Evolutionary conservation across 1,284 basidiomycete genomes (phyloP).

Genomic region (Puccinia polysora): DNA sequence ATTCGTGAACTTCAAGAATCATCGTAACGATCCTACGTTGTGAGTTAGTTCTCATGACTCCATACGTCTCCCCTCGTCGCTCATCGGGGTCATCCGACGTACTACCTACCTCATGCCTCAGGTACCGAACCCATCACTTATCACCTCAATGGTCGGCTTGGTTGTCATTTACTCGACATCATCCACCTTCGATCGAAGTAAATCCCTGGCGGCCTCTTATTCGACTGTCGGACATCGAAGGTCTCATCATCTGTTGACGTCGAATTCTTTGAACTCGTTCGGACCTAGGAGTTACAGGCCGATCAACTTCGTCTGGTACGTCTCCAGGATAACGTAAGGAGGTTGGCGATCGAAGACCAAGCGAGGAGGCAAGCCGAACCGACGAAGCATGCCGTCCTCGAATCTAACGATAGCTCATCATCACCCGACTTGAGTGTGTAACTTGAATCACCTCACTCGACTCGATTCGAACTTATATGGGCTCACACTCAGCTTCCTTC

Average conservation of each 20-base stretch:
- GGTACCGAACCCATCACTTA: conserved; percentile 35
- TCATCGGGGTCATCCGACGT: too few species aligned
- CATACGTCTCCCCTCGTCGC: too few species aligned
- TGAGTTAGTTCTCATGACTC: too few species aligned
- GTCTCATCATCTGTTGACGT: neutral
- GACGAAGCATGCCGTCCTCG: neutral
- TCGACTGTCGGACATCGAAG: neutral
- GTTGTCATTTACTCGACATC: conserved; percentile 24
- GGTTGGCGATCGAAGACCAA: neutral
- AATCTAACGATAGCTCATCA: neutral
- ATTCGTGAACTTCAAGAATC: conserved; percentile 25
- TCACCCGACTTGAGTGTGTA: conserved; percentile 2
- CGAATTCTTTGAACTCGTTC: neutral
- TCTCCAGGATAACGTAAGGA: conserved; percentile 17
- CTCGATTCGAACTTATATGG: neutral
- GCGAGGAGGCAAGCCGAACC: conserved; percentile 4
- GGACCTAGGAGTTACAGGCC: conserved; percentile 20
- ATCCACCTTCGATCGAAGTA: conserved; percentile 25
- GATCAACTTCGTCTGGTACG: conserved; percentile 7
- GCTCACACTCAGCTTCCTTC: neutral
- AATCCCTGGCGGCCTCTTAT: neutral
- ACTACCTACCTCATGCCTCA: too few species aligned
- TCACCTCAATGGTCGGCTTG: conserved; percentile 40
- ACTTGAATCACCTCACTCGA: neutral
- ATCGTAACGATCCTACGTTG: conserved; percentile 26